Evolutionary conservation across 2,329 filamentous ascomycete genomes (phyloP).

Genomic region (Mycogone perniciosa): DNA sequence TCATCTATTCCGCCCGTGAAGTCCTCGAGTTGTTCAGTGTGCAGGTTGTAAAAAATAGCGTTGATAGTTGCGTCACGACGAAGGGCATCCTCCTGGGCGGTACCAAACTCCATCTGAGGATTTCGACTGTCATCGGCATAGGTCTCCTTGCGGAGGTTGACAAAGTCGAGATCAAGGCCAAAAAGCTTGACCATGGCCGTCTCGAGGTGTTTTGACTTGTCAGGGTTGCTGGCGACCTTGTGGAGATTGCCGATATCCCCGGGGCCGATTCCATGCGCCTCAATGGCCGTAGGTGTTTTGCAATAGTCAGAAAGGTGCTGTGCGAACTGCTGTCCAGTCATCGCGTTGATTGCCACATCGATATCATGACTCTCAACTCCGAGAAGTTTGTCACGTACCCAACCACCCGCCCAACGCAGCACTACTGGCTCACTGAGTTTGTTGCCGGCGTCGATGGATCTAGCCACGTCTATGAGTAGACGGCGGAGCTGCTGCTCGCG

Average conservation of each 20-base stretch:
- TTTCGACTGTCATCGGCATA: slow-evolving; percentile 87
- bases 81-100: slow-evolving; percentile 80
- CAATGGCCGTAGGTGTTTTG: slow-evolving; percentile 49
- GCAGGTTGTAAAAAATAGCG: slow-evolving; percentile 90
- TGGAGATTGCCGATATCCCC: slow-evolving; percentile 69
- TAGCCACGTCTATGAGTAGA: slow-evolving; percentile 78
- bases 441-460: slow-evolving; percentile 46
- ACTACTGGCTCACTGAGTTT: slow-evolving; percentile 49
- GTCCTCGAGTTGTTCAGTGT: slow-evolving; percentile 74
- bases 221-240: slow-evolving; percentile 85
- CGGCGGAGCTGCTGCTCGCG: slow-evolving; percentile 65
- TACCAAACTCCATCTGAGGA: slow-evolving; percentile 89
- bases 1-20: slow-evolving; percentile 75
- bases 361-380: slow-evolving; percentile 70
- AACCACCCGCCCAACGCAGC: slow-evolving; percentile 76
- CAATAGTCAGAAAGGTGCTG: slow-evolving; percentile 63
- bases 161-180: slow-evolving; percentile 84
- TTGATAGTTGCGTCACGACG: slow-evolving; percentile 92
- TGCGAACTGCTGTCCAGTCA: slow-evolving; percentile 77
- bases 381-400: slow-evolving; percentile 80
- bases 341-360: slow-evolving; percentile 76
- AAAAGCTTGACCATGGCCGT: slow-evolving; percentile 83
- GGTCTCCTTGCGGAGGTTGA: slow-evolving; percentile 88
- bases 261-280: slow-evolving; percentile 51
- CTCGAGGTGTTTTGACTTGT: slow-evolving; percentile 94